Conservation (phyloP, 2,329 filamentous ascomycete genomes). For the Trichophyton rubrum region DNA sequence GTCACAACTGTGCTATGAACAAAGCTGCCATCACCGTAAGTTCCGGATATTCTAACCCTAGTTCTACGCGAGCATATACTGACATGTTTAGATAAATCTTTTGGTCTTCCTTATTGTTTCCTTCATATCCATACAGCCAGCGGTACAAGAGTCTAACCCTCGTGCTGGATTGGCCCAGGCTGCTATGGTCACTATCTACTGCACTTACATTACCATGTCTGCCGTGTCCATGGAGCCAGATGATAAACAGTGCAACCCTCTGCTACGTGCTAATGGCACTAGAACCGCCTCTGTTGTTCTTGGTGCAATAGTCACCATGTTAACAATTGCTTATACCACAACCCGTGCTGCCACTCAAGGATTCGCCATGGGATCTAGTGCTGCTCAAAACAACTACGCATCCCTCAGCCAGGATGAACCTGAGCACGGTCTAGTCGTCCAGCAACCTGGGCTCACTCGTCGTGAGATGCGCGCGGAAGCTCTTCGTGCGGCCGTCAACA, state of each 20-base stretch:
- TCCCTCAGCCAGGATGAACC: slow-evolving; percentile 53
- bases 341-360: slow-evolving; percentile 86
- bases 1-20: slow-evolving; percentile 78
- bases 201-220: slow-evolving; percentile 96
- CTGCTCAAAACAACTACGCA: slow-evolving; percentile 41
- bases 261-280: slow-evolving; percentile 71
- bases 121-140: slow-evolving; percentile 74
- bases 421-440: slow-evolving; percentile 77
- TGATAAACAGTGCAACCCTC: slow-evolving; percentile 83
- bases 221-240: slow-evolving; percentile 98
- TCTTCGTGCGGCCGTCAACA: slow-evolving; percentile 75
- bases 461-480: slow-evolving; percentile 89
- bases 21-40: slow-evolving; percentile 75
- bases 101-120: slow-evolving; percentile 71
- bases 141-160: slow-evolving; percentile 80
- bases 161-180: slow-evolving; percentile 93
- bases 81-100: slow-evolving; percentile 56
- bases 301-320: slow-evolving; percentile 88
- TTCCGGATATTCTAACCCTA: slow-evolving; percentile 5
- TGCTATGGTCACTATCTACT: slow-evolving; percentile 94
- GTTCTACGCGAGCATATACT: slow-evolving; percentile 8
- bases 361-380: slow-evolving; percentile 46
- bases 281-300: slow-evolving; percentile 83
- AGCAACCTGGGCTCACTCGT: slow-evolving; percentile 60
- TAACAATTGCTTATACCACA: slow-evolving; percentile 94